phyloP scores from a whole-genome alignment of 1,284 basidiomycete species.

The Laetiporus sulphureus region DNA sequence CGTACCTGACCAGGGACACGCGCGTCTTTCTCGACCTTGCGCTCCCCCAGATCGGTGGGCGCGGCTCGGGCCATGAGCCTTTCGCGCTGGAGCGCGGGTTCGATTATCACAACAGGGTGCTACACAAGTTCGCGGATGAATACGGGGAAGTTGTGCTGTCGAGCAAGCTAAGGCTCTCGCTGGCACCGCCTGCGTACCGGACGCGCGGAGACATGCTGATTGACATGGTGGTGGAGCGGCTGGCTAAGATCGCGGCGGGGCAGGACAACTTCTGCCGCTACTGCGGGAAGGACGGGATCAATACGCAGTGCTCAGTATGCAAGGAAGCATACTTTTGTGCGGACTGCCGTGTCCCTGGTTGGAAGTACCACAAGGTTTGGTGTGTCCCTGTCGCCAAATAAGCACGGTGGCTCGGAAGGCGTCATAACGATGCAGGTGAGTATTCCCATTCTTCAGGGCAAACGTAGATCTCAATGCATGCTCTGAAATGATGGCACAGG shows the following conservation, averaged over 20 bases:
- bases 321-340: constrained; percentile 16
- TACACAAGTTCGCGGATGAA: constrained; percentile 14
- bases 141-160: constrained; percentile 11
- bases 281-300: constrained; percentile 16
- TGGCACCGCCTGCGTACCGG: constrained; percentile 7
- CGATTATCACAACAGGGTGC: constrained; percentile 16
- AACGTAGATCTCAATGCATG: too few species aligned
- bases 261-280: constrained; percentile 16
- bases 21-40: constrained; percentile 17
- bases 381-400: constrained; percentile 2
- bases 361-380: constrained; percentile 20
- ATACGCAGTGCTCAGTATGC: constrained; percentile 16
- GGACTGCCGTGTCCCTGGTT: constrained; percentile 12
- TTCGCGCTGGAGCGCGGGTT: constrained; percentile 18
- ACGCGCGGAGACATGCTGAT: constrained; percentile 11
- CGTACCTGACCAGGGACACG: constrained; percentile 11
- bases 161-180: constrained; percentile 11
- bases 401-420: too few species aligned
- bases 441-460: too few species aligned
- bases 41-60: constrained; percentile 16
- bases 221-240: constrained; percentile 11
- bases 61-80: constrained; percentile 15
- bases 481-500: too few species aligned
- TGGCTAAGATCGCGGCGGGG: constrained; percentile 6
- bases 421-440: too few species aligned